Evolutionary conservation across 2,329 filamentous ascomycete species (phyloP), one percentile per base, ranked within the genome.

Genomic region (Colletotrichum simmondsii): DNA sequence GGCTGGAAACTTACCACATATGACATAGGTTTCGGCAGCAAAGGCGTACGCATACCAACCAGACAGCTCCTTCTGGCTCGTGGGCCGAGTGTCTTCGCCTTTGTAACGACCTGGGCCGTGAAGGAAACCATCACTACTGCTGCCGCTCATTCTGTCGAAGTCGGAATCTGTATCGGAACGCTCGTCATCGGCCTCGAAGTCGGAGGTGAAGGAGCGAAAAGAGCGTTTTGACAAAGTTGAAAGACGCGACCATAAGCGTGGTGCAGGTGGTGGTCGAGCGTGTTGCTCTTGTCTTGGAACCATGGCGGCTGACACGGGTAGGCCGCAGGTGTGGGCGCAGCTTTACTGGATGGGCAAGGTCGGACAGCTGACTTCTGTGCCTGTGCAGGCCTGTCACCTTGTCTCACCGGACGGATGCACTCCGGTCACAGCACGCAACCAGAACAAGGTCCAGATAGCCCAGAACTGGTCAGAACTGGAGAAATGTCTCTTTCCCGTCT

Each of bases 21-120:
- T 94, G 19, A 97, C 94, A 81, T 98, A 98, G 66, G 97, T 96
- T 85, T 99, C 97, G 24, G 96, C 95, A 28, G 97, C 97, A 88
- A 97, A 98, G 54, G 94, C 94, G 85, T 98, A 98, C 81, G 93
- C 93, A 83, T 98, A 99, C 94, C 97, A 99, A 77, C 96, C 97
- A 52, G 92, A 87, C 73, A 98, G 89, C 88, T 99, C 97, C 82
- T 93, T 96, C 77, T 85, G 86, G 81, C 94, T 98, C 11, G 97
- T 98, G 68, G 93, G 90, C n/a, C 96, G 89, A 28, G 92, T 94
- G 82, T 99, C 97, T 81, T 98, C 95, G 74, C 94, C 95, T 2
- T 88, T 87, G 81, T 97, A 98, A 70, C 90, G 87, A 67, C 54
- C 60, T n/a, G 37, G 61, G 49, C 63, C 81, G 75, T 79, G 78